Evolutionary conservation across 1,284 basidiomycete species (phyloP).

Genomic region (Apiotrichum gamsii): DNA sequence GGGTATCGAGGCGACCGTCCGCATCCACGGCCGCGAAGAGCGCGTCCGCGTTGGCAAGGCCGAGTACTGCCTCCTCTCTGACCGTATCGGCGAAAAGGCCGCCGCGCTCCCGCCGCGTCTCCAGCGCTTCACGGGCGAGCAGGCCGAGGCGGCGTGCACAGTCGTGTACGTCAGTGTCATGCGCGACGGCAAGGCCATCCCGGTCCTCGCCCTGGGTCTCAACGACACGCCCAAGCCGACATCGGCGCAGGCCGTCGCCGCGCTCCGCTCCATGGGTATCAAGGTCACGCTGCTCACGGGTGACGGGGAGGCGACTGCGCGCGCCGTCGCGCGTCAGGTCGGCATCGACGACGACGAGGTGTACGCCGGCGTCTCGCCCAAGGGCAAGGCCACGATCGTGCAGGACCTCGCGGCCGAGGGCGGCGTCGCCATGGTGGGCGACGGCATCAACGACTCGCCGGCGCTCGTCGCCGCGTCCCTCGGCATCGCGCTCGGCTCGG

Average conservation of each 20-base stretch:
- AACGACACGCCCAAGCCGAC: constrained; percentile 78
- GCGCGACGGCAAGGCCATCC: constrained; percentile 46
- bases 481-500: constrained; percentile 91
- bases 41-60: constrained; percentile 67
- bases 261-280: constrained; percentile 78
- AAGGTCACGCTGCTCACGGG: constrained; percentile 88
- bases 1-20: constrained; percentile 69
- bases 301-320: constrained; percentile 72
- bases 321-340: constrained; percentile 77
- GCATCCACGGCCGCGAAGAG: constrained; percentile 47
- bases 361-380: constrained; percentile 82
- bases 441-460: constrained; percentile 98
- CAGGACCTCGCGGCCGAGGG: constrained; percentile 60
- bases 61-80: constrained; percentile 55
- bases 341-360: constrained; percentile 74
- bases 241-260: constrained; percentile 69
- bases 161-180: constrained; percentile 73
- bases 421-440: constrained; percentile 92
- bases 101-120: constrained; percentile 55
- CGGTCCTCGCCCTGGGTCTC: constrained; percentile 67
- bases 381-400: constrained; percentile 80
- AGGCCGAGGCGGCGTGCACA: constrained; percentile 67
- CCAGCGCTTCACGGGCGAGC: constrained; percentile 58
- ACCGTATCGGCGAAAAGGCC: constrained; percentile 29
- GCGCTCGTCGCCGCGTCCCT: constrained; percentile 91